Percentiles rank a stretch among this genome's conserved stretches.
phyloP scores from a whole-genome alignment of 192 early-diverging fungal genomes.

The Podochytrium sp. region DNA sequence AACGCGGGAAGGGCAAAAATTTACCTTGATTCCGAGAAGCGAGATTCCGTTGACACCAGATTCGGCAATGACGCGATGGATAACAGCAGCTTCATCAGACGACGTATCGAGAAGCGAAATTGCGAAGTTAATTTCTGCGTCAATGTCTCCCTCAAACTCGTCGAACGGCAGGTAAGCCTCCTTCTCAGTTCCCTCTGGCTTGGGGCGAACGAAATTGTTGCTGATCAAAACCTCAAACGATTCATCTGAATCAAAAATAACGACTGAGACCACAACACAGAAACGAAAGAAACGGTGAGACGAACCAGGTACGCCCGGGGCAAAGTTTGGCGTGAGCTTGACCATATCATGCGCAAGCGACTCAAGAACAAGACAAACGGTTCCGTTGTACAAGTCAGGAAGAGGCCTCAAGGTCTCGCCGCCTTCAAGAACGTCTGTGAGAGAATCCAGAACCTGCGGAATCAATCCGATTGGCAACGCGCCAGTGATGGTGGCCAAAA shows the following conservation, averaged over 20 bases:
- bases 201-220: background rate
- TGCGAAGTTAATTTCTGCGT: background rate
- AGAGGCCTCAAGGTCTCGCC: background rate
- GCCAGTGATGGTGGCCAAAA: constrained; percentile 38
- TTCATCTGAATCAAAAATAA: too few species aligned
- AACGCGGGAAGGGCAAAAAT: background rate
- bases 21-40: background rate
- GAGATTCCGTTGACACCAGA: background rate
- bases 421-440: background rate
- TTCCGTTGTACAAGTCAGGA: constrained; percentile 35
- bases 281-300: background rate
- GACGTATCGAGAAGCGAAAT: background rate
- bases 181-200: background rate
- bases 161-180: background rate
- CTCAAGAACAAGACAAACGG: constrained; percentile 33
- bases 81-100: background rate
- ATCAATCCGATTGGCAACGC: constrained; percentile 38
- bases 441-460: constrained; percentile 31
- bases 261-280: background rate
- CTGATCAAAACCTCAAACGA: background rate
- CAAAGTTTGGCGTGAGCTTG: constrained; percentile 16
- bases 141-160: background rate
- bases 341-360: background rate
- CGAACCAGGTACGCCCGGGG: background rate
- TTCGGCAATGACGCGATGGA: background rate